Conservation (phyloP, 1,284 basidiomycete genomes). For the Cryptococcus sp. region DNA sequence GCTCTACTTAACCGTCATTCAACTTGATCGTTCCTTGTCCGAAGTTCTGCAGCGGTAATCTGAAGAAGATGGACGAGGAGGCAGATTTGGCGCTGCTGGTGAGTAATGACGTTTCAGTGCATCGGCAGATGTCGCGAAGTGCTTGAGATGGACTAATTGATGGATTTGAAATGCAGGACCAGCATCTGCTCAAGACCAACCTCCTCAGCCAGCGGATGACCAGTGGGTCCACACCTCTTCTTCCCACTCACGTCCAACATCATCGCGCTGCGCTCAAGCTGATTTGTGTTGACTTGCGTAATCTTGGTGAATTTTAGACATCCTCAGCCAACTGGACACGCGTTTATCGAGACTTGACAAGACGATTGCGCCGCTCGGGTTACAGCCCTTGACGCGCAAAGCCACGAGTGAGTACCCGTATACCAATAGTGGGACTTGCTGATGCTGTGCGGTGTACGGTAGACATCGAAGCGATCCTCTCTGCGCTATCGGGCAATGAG, state of each 20-base stretch:
- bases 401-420: slow-evolving; percentile 27
- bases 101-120: slow-evolving; percentile 1
- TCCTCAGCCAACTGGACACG: slow-evolving; percentile 50
- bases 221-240: slow-evolving; percentile 24
- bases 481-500: slow-evolving; percentile 14
- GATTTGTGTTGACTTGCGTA: neutral
- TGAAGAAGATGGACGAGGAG: slow-evolving; percentile 47
- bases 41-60: too few species aligned
- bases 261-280: neutral
- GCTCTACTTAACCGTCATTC: too few species aligned
- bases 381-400: slow-evolving; percentile 44
- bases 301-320: slow-evolving; percentile 25
- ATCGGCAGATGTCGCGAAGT: too few species aligned
- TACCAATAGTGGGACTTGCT: neutral
- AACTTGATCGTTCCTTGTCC: too few species aligned
- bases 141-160: neutral
- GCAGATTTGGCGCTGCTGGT: slow-evolving; percentile 51
- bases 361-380: slow-evolving; percentile 50
- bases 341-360: slow-evolving; percentile 52
- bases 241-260: too few species aligned
- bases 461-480: slow-evolving; percentile 43
- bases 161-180: slow-evolving; percentile 37
- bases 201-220: slow-evolving; percentile 52
- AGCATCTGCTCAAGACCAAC: slow-evolving; percentile 54
- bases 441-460: neutral